Evolutionary conservation across 352 stramenopile species (phyloP).

Genomic region (Detonula confervacea): DNA sequence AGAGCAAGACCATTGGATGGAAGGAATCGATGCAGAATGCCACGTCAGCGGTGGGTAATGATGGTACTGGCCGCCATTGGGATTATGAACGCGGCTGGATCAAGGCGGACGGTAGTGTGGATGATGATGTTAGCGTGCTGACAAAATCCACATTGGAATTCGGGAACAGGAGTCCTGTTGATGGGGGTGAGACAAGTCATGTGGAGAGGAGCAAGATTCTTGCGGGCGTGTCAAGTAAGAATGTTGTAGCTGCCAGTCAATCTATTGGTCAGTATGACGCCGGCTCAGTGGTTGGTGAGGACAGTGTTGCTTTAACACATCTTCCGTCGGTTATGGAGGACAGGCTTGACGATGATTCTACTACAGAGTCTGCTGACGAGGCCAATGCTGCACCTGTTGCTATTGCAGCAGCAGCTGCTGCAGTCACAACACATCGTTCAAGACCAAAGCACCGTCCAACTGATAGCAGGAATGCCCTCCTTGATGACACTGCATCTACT

Average conservation of each 20-base stretch:
- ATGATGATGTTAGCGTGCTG: conserved; percentile 58
- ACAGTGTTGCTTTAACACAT: not conserved
- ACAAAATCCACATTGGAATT: conserved; percentile 31
- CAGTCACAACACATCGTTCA: not conserved
- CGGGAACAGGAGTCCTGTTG: not conserved
- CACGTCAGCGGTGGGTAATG: conserved; percentile 14
- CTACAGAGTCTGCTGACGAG: conserved; percentile 4
- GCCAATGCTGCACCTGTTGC: not conserved
- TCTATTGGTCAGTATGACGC: not conserved
- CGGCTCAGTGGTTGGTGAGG: not conserved
- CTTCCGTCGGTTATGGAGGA: conserved; percentile 41
- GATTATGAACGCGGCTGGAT: conserved; percentile 61
- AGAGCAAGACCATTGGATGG: conserved; percentile 28
- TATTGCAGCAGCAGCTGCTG: not conserved
- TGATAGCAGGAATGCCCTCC: not conserved
- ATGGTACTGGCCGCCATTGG: conserved; percentile 31
- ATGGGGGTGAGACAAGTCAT: not conserved
- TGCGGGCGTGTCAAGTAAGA: conserved; percentile 7
- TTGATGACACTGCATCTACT: no score
- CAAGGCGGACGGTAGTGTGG: conserved; percentile 42
- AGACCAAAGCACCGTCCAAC: not conserved
- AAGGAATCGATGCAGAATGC: conserved; percentile 65
- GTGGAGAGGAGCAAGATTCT: not conserved
- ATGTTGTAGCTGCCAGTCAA: not conserved
- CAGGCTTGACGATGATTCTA: conserved; percentile 13